phyloP scores from a whole-genome alignment of 306 rosid species.

The Sicyos edulis region DNA sequence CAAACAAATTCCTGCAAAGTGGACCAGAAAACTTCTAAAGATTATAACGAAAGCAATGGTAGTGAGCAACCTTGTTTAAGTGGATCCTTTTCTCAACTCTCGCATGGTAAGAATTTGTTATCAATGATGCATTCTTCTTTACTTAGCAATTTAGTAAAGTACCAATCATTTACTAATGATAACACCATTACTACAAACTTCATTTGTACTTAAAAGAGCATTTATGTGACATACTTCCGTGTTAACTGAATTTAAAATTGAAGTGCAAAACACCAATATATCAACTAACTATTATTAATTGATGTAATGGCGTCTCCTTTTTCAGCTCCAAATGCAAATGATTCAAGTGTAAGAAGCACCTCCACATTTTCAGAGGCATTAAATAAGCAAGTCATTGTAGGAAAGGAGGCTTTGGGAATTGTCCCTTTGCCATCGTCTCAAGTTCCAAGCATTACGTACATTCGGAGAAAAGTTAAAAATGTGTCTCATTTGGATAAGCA shows the following conservation, averaged over 20 bases:
- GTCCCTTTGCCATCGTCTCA: constrained; percentile 28
- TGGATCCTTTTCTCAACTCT: constrained; percentile 19
- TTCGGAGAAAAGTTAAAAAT: constrained; percentile 41
- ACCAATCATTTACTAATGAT: neutral
- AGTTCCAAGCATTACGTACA: constrained; percentile 41
- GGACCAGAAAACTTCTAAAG: constrained; percentile 30
- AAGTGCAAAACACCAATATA: neutral
- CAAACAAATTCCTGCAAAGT: constrained; percentile 26
- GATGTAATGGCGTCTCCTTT: constrained; percentile 15
- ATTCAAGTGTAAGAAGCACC: constrained; percentile 22
- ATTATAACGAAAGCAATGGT: constrained; percentile 36
- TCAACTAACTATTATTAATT: neutral
- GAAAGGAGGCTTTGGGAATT: constrained; percentile 30
- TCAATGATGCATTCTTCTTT: neutral
- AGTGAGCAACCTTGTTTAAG: neutral
- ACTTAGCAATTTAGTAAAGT: neutral
- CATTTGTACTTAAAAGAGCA: neutral
- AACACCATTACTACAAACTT: neutral
- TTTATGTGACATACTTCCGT: neutral
- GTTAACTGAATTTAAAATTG: neutral
- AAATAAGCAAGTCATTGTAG: constrained; percentile 30
- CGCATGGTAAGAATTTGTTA: constrained; percentile 11
- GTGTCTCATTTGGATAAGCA: constrained; percentile 28
- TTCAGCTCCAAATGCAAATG: constrained; percentile 30
- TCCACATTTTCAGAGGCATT: constrained; percentile 28